Percentiles rank a stretch among this genome's conserved stretches.
These are phyloP conservation scores for Lasiodiplodia theobromae DNA, from an alignment of 2,329 filamentous ascomycete genomes.

Conservation along the genomic window DNA sequence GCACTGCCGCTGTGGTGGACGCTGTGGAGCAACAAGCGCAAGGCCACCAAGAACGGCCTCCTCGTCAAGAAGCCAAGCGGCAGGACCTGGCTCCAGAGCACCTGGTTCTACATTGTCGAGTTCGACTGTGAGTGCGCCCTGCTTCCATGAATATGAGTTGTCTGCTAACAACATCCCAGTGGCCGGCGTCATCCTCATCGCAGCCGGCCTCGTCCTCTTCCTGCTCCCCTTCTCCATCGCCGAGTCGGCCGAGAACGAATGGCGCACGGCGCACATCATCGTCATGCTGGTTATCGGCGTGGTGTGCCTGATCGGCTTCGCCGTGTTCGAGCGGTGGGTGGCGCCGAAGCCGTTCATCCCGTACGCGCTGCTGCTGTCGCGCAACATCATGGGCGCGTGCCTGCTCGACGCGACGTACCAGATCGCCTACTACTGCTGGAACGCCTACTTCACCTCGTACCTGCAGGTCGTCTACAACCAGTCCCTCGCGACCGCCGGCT, in stretches of 20 bases:
- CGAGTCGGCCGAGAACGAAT: conserved; percentile 36
- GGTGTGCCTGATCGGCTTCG: conserved; percentile 47
- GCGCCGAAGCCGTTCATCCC: conserved; percentile 52
- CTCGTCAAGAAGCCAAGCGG: conserved; percentile 53
- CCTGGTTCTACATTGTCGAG: conserved; percentile 64
- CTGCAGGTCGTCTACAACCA: conserved; percentile 49
- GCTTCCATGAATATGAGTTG: too few species aligned
- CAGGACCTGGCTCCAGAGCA: conserved; percentile 55
- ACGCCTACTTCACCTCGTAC: conserved; percentile 50
- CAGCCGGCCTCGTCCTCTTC: conserved; percentile 58
- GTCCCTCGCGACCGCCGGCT: conserved; percentile 42
- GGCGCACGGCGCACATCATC: conserved; percentile 50
- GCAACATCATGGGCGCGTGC: conserved; percentile 61
- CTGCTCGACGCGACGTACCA: conserved; percentile 49
- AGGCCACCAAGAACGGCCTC: conserved; percentile 56
- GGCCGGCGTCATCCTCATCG: conserved; percentile 69
- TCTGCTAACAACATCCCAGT: conserved; percentile 44
- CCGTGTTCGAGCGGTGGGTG: conserved; percentile 47
- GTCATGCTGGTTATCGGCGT: conserved; percentile 50
- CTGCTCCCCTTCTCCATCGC: conserved; percentile 56
- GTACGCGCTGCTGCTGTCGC: conserved; percentile 56
- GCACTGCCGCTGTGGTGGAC: conserved; percentile 46
- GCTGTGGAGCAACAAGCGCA: background rate
- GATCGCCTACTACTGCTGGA: conserved; percentile 41
- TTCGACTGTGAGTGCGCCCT: conserved; percentile 58